phyloP scores from a whole-genome alignment of 495 filamentous ascomycete species.

The Aeminium ludgeri region DNA sequence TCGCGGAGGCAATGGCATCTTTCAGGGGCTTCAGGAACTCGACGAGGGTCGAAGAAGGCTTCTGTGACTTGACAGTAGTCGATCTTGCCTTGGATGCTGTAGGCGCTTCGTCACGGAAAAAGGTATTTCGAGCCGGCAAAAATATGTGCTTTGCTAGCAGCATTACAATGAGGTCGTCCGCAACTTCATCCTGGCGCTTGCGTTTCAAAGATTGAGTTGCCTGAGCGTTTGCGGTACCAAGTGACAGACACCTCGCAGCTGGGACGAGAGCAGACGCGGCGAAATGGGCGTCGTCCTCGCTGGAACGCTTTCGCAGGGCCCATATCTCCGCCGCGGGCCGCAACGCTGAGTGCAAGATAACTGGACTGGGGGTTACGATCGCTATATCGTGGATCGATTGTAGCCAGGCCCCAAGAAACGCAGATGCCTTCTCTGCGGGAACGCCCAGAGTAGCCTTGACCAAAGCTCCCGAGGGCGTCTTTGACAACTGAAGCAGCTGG shows the following conservation, averaged over 20 bases:
- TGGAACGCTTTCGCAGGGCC: slow-evolving; percentile 3
- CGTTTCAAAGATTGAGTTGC: slow-evolving; percentile 1
- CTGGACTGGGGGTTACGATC: too few species aligned
- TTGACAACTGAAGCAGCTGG: slow-evolving; percentile 2
- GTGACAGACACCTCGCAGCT: slow-evolving; percentile 2
- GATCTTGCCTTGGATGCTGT: neutral
- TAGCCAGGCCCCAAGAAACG: slow-evolving; percentile 9
- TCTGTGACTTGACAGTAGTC: neutral
- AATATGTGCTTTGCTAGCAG: slow-evolving; percentile 56
- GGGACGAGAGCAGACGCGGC: slow-evolving; percentile 16
- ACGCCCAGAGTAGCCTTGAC: slow-evolving; percentile 5
- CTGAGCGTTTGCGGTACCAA: too few species aligned
- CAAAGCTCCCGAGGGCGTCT: neutral
- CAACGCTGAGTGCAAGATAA: neutral
- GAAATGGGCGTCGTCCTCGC: slow-evolving; percentile 17
- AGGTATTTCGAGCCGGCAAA: slow-evolving; percentile 40
- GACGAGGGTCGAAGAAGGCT: neutral
- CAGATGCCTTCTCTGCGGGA: neutral
- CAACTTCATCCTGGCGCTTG: slow-evolving; percentile 2
- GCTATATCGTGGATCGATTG: neutral
- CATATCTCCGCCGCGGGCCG: slow-evolving; percentile 3
- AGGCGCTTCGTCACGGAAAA: slow-evolving; percentile 22
- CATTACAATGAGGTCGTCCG: slow-evolving; percentile 31
- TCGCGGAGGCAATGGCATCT: neutral
- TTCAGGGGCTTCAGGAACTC: neutral